Evolutionary conservation across 352 stramenopile species (phyloP), one percentile per base, ranked within the genome.

Genomic region (Thraustotheca clavata): DNA sequence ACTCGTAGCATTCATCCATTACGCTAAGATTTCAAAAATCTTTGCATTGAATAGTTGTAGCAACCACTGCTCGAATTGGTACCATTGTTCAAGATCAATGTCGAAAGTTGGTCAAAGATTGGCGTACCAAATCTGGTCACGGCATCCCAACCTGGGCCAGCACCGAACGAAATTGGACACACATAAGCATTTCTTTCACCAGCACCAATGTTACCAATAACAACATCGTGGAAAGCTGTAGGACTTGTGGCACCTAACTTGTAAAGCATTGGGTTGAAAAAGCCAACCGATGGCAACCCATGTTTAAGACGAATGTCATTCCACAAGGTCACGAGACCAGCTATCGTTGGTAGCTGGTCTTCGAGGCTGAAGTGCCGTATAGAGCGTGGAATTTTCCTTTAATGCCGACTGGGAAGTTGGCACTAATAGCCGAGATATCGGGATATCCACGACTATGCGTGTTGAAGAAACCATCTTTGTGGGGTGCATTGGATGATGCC

Each of bases 401-500:
- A 41, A 91, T 75, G 33, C 76, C 76, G 27, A 91, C 82, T 32
- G 75, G 65, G 69, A 87, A 97, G 18, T 70, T 49, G 4, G 75
- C 71, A 4, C 87, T 89, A 1, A 94, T 49, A 3, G 88, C 82
- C 0, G 89, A 72, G 9, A 97, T 77, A 67, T 97, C 90, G 5
- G 90, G 90, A 54, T 95, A 97, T 1, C 79, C 90, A 33, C 90
- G 79, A 4, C 90, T 89, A 38, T 72, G 80, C 7, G 85, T 68
- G 49, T 86, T 92, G 4, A 83, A 95, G 68, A 97, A 96, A 3
- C 89, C 89, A n/a, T 86, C 87, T 79, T 60, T 94, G 82, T 6
- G 12, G 22, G 48, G 34, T 20, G 57, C 52, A 40, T 2, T 89
- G 66, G 26, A 73, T 66, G 77, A 89, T 91, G 95, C 70, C 55